phyloP scores from a whole-genome alignment of 108 stramenopile species.

The Skeletonema potamos region DNA sequence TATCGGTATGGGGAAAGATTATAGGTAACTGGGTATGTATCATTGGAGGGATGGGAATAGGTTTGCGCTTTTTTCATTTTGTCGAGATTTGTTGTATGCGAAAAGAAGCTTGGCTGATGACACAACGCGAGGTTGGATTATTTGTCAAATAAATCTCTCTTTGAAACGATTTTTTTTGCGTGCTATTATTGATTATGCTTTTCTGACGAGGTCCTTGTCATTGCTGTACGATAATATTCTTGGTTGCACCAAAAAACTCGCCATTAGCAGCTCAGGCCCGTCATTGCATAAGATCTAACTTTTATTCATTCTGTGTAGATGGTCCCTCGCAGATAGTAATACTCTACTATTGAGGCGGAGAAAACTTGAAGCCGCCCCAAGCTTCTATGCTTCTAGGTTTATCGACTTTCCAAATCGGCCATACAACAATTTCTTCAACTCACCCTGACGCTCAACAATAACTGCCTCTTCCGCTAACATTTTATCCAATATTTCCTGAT shows the following conservation, averaged over 20 bases:
- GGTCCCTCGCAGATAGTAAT: not conserved
- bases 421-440: constrained; percentile 84
- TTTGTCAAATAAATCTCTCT: not conserved
- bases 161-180: not conserved
- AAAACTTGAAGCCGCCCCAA: not conserved
- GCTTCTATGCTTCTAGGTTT: constrained; percentile 89
- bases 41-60: not conserved
- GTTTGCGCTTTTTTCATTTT: not conserved
- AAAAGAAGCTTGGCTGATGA: not conserved
- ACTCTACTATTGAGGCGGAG: not conserved
- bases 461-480: constrained; percentile 65
- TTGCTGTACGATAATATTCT: not conserved
- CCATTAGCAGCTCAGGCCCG: not conserved
- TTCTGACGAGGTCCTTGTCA: not conserved
- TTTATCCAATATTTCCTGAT: constrained; percentile 64
- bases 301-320: not conserved
- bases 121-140: not conserved
- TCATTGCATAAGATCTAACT: not conserved
- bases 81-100: not conserved
- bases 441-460: constrained; percentile 71
- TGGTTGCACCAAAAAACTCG: too few species aligned
- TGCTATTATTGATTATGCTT: not conserved
- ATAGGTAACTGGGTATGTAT: not conserved
- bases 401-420: constrained; percentile 89
- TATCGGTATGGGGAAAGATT: not conserved